A percentile compares a stretch with the other conserved stretches of the same genome.
Conservation (phyloP, 768 basidiomycete species). For the Suillus discolor region DNA sequence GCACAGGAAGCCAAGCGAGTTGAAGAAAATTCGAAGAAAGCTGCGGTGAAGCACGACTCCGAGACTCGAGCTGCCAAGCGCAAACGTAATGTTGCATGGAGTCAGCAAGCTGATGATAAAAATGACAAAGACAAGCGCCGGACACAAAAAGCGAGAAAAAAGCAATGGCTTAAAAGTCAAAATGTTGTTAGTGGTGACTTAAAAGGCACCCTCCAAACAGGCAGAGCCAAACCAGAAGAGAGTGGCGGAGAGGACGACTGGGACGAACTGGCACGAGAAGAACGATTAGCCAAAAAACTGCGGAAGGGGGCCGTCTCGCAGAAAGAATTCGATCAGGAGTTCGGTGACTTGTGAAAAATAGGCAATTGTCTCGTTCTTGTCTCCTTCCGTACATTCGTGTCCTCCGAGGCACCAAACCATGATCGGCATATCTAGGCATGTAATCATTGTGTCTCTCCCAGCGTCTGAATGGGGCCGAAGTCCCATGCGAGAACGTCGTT, state of each 20-base stretch:
- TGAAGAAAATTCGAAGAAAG: constrained; percentile 35
- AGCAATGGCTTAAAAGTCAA: constrained; percentile 56
- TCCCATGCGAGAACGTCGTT: too few relatives aligned
- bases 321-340: constrained; percentile 66
- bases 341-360: constrained; percentile 46
- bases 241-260: constrained; percentile 63
- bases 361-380: too few relatives aligned
- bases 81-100: constrained; percentile 80
- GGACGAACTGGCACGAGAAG: constrained; percentile 77
- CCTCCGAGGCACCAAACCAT: too few relatives aligned
- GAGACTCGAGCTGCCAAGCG: constrained; percentile 50
- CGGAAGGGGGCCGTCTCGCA: constrained; percentile 64
- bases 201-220: constrained; percentile 9
- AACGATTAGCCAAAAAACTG: constrained; percentile 78
- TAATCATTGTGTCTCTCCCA: too few relatives aligned
- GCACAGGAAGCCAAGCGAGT: constrained; percentile 81
- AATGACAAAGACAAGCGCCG: constrained; percentile 67
- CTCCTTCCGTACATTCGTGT: too few relatives aligned
- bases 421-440: too few relatives aligned
- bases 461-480: too few relatives aligned
- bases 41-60: constrained; percentile 17
- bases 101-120: constrained; percentile 60
- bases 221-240: constrained; percentile 14
- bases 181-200: constrained; percentile 21
- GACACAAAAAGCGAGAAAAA: constrained; percentile 74